Evolutionary conservation across 1,284 basidiomycete genomes (phyloP), one percentile per base, ranked within the genome.

Genomic region (Golubevia sp.): DNA sequence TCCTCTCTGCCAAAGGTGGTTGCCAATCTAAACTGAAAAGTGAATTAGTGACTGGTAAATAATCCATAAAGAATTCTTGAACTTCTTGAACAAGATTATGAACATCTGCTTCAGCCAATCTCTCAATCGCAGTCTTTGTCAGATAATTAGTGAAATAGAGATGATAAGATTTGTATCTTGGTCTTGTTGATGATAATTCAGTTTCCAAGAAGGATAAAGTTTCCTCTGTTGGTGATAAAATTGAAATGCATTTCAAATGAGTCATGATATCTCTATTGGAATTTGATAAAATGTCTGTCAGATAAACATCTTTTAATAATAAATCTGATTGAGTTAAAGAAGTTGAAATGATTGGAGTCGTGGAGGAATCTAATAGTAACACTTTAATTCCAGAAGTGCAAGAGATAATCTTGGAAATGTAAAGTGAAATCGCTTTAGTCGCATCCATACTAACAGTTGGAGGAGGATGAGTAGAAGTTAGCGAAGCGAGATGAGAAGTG

Each of bases 241-340:
- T 94, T 79, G 93, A 96, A 57, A 99, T 90, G 82, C 97, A 99
- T 85, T 95, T 94, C 87, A 99, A 91, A 83, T 99, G 96, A 15
- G 91, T 89, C 89, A 98, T 93, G 18, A 90, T 71, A 27, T 73
- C 69, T 13, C 77, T 71, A 13, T 53, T 62, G 3, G 56, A 20
- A 82, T 98, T 98, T 86, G 97, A 94, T 82, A 99, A 92, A 63
- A 94, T 88, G 86, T 99, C 97, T 0, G 96, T 99, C 58, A 99
- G 89, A 84, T 99, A 99, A 21, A 99, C 93, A 82, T 99, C 94
- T 74, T 98, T 93, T 2, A 93, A 90, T n/a, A 99, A 87, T 23
- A 99, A 88, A 8, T 91, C 91, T 2, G 94, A 95, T 80, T 99
- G 97, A 0, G 97, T 99, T 1, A 94, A 91, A 2, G 94, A 92